Evolutionary conservation across 2,329 filamentous ascomycete species (phyloP).

Genomic region (Scopulariopsis brevicaulis): DNA sequence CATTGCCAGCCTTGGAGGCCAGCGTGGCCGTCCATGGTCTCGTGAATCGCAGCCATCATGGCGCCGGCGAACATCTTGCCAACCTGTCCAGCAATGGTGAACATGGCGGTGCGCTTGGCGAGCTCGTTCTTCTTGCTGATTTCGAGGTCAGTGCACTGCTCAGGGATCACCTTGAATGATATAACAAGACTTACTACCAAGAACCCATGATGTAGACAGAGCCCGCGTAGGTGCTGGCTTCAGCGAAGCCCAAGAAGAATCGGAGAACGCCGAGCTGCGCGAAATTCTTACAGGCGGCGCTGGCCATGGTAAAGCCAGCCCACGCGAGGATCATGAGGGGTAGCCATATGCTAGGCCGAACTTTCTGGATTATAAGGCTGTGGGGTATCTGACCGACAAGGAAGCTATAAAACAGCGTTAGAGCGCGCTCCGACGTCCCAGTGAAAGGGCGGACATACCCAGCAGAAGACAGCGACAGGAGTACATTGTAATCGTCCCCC

Average conservation of each 20-base stretch:
- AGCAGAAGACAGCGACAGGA: constrained; percentile 24
- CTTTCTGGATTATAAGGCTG: constrained; percentile 24
- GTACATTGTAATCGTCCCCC: constrained; percentile 42
- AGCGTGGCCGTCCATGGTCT: constrained; percentile 18
- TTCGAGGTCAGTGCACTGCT: neutral
- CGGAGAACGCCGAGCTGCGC: constrained; percentile 24
- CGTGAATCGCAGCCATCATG: constrained; percentile 27
- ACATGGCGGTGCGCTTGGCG: constrained; percentile 26
- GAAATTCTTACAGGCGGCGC: constrained; percentile 17
- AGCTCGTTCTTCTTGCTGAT: constrained; percentile 28
- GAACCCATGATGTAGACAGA: constrained; percentile 26
- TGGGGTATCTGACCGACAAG: constrained; percentile 30
- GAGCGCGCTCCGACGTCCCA: neutral
- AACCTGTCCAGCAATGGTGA: constrained; percentile 22
- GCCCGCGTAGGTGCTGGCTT: constrained; percentile 24
- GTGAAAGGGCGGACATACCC: constrained; percentile 14
- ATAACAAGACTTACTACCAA: constrained; percentile 26
- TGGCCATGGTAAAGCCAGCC: constrained; percentile 35
- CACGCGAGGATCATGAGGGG: constrained; percentile 23
- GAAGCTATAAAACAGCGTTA: constrained; percentile 14
- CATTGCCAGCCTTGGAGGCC: constrained; percentile 27
- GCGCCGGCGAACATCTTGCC: constrained; percentile 31
- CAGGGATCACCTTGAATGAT: constrained; percentile 1
- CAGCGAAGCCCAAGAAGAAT: constrained; percentile 29
- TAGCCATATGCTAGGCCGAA: constrained; percentile 26